phyloP scores from a whole-genome alignment of 2,329 filamentous ascomycete genomes.

The Blastomyces percursus region DNA sequence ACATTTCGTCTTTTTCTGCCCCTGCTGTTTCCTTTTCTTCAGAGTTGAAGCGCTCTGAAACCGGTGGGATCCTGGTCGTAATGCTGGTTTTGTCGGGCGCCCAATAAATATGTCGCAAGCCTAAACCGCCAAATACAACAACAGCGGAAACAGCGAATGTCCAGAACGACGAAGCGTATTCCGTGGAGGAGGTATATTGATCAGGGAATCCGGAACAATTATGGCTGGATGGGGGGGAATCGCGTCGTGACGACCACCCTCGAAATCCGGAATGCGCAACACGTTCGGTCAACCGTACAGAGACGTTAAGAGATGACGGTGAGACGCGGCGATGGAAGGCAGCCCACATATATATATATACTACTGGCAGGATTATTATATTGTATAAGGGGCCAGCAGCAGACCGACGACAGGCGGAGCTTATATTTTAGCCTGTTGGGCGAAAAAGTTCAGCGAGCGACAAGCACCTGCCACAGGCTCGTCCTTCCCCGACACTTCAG shows the following conservation, averaged over 20 bases:
- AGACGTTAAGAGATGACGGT: conserved; percentile 23
- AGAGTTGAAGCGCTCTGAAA: neutral
- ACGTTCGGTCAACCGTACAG: conserved; percentile 13
- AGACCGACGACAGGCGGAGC: neutral
- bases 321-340: conserved; percentile 23
- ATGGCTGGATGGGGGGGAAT: neutral
- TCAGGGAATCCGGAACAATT: neutral
- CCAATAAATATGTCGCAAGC: conserved; percentile 25
- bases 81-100: conserved; percentile 7
- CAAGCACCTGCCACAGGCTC: neutral
- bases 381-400: neutral
- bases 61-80: neutral
- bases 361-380: neutral
- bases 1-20: conserved; percentile 21
- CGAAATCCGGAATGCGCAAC: conserved; percentile 8
- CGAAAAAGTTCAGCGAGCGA: neutral
- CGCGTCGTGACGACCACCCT: neutral
- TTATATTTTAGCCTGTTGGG: neutral
- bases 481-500: neutral
- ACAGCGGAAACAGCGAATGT: conserved; percentile 25
- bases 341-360: conserved; percentile 10
- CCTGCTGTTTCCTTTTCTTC: conserved; percentile 7
- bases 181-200: conserved; percentile 15
- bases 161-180: conserved; percentile 30
- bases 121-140: conserved; percentile 27